phyloP scores from a whole-genome alignment of 2,329 filamentous ascomycete species.

The Colletotrichum caudatum region DNA sequence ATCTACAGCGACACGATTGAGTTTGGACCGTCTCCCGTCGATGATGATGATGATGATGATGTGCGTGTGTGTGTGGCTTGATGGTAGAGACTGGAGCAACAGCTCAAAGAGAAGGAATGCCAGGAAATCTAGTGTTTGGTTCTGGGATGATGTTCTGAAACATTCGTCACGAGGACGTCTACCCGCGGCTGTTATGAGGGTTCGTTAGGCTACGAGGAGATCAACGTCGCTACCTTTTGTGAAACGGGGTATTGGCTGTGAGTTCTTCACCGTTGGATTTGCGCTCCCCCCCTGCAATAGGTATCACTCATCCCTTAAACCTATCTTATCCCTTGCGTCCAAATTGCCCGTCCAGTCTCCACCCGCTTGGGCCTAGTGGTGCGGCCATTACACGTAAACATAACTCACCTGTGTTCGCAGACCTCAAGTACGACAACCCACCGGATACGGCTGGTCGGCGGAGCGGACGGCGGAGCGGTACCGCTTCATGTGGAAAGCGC shows the following conservation, averaged over 20 bases:
- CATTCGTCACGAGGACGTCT: slow-evolving; percentile 40
- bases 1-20: slow-evolving; percentile 70
- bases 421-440: slow-evolving; percentile 69
- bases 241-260: slow-evolving; percentile 69
- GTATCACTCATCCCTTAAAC: background rate
- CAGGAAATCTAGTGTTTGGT: slow-evolving; percentile 4
- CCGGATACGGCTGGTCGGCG: slow-evolving; percentile 62
- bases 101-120: background rate
- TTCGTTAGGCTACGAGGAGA: slow-evolving; percentile 65
- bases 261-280: slow-evolving; percentile 42
- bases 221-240: slow-evolving; percentile 71
- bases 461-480: slow-evolving; percentile 63
- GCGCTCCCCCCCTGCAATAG: background rate
- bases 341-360: background rate
- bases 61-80: background rate
- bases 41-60: too few species aligned
- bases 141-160: background rate
- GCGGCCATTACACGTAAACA: background rate
- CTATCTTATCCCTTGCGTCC: background rate
- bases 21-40: slow-evolving; percentile 4
- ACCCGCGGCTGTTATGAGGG: slow-evolving; percentile 70
- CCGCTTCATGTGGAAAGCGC: slow-evolving; percentile 63
- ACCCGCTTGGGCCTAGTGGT: background rate
- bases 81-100: background rate
- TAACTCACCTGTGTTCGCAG: slow-evolving; percentile 44